phyloP scores from a whole-genome alignment of 257 asterid genomes.

The Solanum ossicruentum region DNA sequence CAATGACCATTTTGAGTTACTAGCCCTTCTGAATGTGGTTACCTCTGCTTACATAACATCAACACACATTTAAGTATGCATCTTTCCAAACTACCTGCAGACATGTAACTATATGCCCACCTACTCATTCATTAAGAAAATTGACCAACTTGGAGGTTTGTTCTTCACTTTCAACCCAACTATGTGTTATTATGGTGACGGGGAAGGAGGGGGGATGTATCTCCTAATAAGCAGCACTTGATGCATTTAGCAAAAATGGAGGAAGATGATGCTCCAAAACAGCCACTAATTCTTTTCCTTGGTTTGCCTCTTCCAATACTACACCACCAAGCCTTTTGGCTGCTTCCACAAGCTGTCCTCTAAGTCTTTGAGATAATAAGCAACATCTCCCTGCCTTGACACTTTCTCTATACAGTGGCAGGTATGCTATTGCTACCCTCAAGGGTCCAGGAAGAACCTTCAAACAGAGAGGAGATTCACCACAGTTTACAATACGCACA shows the following conservation, averaged over 20 bases:
- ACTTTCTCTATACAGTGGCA: constrained; percentile 89
- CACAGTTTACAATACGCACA: constrained; percentile 46
- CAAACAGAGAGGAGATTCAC: constrained; percentile 54
- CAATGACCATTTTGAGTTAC: neutral
- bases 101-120: neutral
- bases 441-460: constrained; percentile 73
- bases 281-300: constrained; percentile 53
- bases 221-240: constrained; percentile 20
- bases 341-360: constrained; percentile 86
- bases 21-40: neutral
- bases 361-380: constrained; percentile 58
- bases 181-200: neutral
- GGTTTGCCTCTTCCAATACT: constrained; percentile 42
- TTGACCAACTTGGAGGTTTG: neutral
- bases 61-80: neutral
- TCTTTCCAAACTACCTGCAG: neutral
- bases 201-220: neutral
- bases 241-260: constrained; percentile 45
- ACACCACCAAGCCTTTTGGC: constrained; percentile 58
- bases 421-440: constrained; percentile 77
- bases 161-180: neutral
- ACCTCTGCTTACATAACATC: neutral
- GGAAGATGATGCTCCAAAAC: constrained; percentile 82
- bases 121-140: neutral
- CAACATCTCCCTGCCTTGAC: constrained; percentile 58